phyloP scores from a whole-genome alignment of 148 eudicot species.

The Silene conica region DNA sequence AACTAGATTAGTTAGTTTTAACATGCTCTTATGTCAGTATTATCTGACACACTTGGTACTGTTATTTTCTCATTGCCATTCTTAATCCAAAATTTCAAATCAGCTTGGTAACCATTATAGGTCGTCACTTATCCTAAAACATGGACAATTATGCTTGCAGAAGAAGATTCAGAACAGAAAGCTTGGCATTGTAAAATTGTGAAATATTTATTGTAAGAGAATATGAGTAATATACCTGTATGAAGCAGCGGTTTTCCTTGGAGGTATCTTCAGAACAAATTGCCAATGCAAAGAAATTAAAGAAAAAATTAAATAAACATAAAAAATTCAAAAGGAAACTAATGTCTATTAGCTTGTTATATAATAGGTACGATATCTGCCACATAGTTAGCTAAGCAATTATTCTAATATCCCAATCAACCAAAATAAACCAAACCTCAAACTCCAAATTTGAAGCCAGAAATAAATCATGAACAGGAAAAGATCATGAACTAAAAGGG shows the following conservation, averaged over 20 bases:
- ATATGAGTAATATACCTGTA: conserved; percentile 49
- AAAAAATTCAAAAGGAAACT: neutral
- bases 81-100: neutral
- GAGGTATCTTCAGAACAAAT: conserved; percentile 80
- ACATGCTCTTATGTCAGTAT: neutral
- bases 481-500: too few species aligned
- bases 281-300: conserved; percentile 7
- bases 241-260: conserved; percentile 91
- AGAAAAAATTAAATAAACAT: neutral
- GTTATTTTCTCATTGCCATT: neutral
- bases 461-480: too few species aligned
- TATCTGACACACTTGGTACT: neutral
- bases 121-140: neutral
- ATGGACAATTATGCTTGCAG: conserved; percentile 1
- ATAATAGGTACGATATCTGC: neutral
- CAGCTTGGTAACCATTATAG: neutral
- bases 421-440: neutral
- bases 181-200: neutral
- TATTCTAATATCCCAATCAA: neutral
- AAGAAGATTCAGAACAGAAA: neutral
- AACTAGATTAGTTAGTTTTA: neutral
- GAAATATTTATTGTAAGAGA: neutral
- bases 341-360: neutral
- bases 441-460: neutral
- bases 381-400: neutral